Evolutionary conservation across 2,329 filamentous ascomycete genomes (phyloP).

Genomic region (Oidium heveae): DNA sequence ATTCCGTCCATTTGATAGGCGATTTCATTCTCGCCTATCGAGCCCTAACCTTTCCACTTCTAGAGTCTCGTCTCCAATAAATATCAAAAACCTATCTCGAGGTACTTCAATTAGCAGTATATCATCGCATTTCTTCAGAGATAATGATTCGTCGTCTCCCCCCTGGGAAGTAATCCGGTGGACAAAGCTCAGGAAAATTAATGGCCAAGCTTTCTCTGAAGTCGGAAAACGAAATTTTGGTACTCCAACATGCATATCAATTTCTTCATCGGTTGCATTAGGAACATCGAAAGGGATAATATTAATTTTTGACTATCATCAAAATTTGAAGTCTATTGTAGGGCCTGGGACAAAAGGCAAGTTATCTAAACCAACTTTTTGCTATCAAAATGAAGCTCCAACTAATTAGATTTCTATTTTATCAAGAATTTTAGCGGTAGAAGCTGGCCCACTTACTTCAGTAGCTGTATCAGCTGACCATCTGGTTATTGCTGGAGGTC

Average conservation of each 20-base stretch:
- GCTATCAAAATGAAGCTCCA: background rate
- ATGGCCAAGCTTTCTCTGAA: constrained; percentile 76
- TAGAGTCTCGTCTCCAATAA: constrained; percentile 37
- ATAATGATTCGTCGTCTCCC: constrained; percentile 44
- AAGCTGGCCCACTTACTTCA: constrained; percentile 68
- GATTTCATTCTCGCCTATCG: constrained; percentile 67
- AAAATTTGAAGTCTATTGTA: constrained; percentile 81
- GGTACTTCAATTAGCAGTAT: constrained; percentile 58
- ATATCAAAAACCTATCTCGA: constrained; percentile 46
- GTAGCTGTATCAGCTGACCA: constrained; percentile 86
- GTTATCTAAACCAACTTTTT: constrained; percentile 5
- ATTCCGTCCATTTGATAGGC: constrained; percentile 77
- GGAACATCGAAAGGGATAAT: constrained; percentile 90
- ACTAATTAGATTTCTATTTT: background rate
- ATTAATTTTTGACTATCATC: constrained; percentile 90
- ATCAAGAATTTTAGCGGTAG: constrained; percentile 38
- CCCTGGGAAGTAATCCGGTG: constrained; percentile 96
- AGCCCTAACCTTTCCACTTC: constrained; percentile 32
- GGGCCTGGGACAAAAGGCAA: constrained; percentile 75
- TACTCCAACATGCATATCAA: constrained; percentile 63
- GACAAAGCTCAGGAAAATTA: constrained; percentile 80
- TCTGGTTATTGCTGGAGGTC: constrained; percentile 70
- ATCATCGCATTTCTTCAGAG: constrained; percentile 30
- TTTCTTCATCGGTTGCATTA: constrained; percentile 69
- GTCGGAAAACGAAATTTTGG: constrained; percentile 81